Evolutionary conservation across 257 asterid species (phyloP).

Genomic region (Salvia rosmarinus): DNA sequence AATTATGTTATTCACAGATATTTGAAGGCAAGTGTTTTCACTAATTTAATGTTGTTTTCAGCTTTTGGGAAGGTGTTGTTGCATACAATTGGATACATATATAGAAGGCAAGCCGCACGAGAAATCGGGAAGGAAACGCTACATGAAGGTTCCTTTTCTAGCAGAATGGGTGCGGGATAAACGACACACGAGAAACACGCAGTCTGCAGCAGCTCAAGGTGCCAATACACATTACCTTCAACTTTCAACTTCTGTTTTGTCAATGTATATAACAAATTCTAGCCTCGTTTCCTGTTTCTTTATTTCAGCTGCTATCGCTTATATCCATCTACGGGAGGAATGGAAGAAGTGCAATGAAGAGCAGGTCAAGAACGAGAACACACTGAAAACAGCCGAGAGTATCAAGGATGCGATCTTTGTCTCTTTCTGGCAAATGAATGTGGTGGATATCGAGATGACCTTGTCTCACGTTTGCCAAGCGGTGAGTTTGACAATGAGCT

Average conservation of each 20-base stretch:
- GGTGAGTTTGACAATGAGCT: slow-evolving; percentile 57
- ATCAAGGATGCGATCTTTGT: slow-evolving; percentile 64
- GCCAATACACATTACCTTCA: slow-evolving; percentile 26
- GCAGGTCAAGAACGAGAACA: slow-evolving; percentile 55
- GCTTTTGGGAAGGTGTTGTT: slow-evolving; percentile 89
- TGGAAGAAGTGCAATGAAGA: slow-evolving; percentile 61
- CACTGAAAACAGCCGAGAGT: slow-evolving; percentile 54
- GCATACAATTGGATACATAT: slow-evolving; percentile 82
- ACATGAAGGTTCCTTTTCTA: slow-evolving; percentile 79
- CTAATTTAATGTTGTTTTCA: slow-evolving; percentile 42
- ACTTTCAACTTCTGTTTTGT: not conserved
- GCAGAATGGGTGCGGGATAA: slow-evolving; percentile 90
- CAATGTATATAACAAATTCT: not conserved
- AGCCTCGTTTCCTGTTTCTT: not conserved
- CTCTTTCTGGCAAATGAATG: slow-evolving; percentile 82
- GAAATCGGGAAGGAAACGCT: slow-evolving; percentile 75
- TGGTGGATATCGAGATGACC: slow-evolving; percentile 80
- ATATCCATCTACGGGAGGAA: slow-evolving; percentile 69
- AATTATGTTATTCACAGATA: too few species aligned
- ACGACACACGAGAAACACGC: slow-evolving; percentile 69
- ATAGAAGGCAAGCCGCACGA: slow-evolving; percentile 84
- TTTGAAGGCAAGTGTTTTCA: too few species aligned
- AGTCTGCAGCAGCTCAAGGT: slow-evolving; percentile 86
- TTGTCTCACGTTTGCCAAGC: slow-evolving; percentile 72
- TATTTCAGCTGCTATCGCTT: slow-evolving; percentile 63